phyloP scores from a whole-genome alignment of 805 yeast species.

The Monosporozyma servazzii region DNA sequence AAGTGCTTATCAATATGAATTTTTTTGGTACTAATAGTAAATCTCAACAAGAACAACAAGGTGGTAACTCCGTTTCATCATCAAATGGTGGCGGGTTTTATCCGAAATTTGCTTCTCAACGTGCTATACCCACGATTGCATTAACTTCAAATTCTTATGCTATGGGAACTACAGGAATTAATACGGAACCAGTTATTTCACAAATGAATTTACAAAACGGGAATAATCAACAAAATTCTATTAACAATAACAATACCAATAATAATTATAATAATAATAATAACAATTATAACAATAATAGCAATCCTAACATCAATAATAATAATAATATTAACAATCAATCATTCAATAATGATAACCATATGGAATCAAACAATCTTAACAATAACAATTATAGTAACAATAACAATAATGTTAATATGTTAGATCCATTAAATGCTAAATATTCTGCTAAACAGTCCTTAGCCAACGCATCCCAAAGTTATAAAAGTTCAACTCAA shows the following conservation, averaged over 20 bases:
- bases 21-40: slow-evolving; percentile 19
- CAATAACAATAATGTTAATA: slow-evolving; percentile 10
- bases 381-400: slow-evolving; percentile 6
- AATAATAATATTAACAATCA: neutral
- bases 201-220: slow-evolving; percentile 19
- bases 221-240: neutral
- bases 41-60: slow-evolving; percentile 7
- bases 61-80: slow-evolving; percentile 6
- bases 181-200: slow-evolving; percentile 30
- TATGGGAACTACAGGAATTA: slow-evolving; percentile 54
- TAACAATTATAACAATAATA: neutral
- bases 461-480: slow-evolving; percentile 5
- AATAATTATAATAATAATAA: too few relatives aligned
- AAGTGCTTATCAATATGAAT: slow-evolving; percentile 16
- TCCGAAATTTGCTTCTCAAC: slow-evolving; percentile 34
- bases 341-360: neutral
- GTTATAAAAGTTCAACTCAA: neutral
- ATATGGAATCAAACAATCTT: too few relatives aligned
- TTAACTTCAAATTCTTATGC: slow-evolving; percentile 52
- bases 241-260: too few relatives aligned
- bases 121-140: slow-evolving; percentile 62
- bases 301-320: neutral
- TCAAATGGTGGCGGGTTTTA: slow-evolving; percentile 15
- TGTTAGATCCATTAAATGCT: slow-evolving; percentile 1
- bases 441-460: slow-evolving; percentile 8